Conservation (phyloP, 2,329 filamentous ascomycete genomes). For the Nemania diffusa region DNA sequence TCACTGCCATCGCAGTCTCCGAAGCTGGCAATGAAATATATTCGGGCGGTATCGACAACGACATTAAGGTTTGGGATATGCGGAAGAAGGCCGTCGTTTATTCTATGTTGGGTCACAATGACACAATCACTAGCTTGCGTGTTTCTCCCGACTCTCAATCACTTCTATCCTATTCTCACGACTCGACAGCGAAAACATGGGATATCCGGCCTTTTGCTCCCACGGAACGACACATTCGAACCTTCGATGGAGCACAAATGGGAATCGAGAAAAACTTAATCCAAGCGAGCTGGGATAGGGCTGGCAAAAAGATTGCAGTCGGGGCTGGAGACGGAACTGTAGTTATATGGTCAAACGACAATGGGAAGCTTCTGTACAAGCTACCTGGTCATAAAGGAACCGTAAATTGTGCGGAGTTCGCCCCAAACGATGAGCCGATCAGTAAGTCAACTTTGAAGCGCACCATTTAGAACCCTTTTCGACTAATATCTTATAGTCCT, state of each 20-base stretch:
- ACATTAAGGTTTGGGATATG: conserved; percentile 96
- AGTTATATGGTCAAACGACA: conserved; percentile 88
- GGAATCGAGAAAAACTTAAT: conserved; percentile 93
- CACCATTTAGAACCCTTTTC: background rate
- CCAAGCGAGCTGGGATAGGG: conserved; percentile 87
- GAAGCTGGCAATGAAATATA: conserved; percentile 97
- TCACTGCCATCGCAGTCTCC: conserved; percentile 90
- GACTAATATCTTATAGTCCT: conserved; percentile 68
- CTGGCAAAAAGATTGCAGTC: conserved; percentile 86
- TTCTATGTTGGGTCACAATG: conserved; percentile 86
- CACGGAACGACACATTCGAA: conserved; percentile 82
- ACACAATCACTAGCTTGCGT: conserved; percentile 89
- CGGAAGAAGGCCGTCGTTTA: conserved; percentile 91
- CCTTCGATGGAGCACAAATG: conserved; percentile 89
- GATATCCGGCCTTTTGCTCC: conserved; percentile 96
- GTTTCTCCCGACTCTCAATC: conserved; percentile 95
- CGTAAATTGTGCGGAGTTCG: conserved; percentile 94
- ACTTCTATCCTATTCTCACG: conserved; percentile 90
- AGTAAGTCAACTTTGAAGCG: conserved; percentile 67
- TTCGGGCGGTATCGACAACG: conserved; percentile 94
- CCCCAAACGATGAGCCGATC: conserved; percentile 84
- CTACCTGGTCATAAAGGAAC: conserved; percentile 94
- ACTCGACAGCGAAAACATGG: conserved; percentile 94
- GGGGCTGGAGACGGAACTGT: conserved; percentile 92
- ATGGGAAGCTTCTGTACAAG: conserved; percentile 93